Evolutionary conservation across 2,329 filamentous ascomycete species (phyloP).

Genomic region (Aspergillus caelatus): DNA sequence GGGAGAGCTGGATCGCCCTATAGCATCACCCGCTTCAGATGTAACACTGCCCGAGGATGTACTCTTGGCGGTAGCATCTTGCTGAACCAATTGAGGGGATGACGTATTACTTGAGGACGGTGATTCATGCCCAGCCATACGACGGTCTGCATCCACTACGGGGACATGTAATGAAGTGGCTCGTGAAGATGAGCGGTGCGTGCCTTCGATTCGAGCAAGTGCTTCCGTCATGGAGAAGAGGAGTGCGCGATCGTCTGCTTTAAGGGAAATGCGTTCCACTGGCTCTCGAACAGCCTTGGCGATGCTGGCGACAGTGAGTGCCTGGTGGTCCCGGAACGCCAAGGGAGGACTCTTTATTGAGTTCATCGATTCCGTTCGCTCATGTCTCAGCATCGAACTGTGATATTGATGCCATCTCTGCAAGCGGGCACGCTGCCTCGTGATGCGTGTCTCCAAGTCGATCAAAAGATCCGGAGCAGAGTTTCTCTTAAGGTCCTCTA

Average conservation of each 20-base stretch:
- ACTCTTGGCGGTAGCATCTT: background rate
- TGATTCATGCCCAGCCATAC: background rate
- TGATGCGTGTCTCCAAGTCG: slow-evolving; percentile 70
- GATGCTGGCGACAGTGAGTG: slow-evolving; percentile 42
- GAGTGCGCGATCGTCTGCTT: slow-evolving; percentile 34
- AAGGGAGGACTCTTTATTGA: slow-evolving; percentile 22
- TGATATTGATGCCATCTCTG: slow-evolving; percentile 74
- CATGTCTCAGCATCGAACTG: slow-evolving; percentile 33
- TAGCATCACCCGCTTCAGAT: background rate
- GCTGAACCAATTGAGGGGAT: background rate
- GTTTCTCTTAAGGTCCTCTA: slow-evolving; percentile 42
- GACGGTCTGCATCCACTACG: background rate
- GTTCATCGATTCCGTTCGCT: slow-evolving; percentile 7
- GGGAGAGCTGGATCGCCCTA: slow-evolving; percentile 1
- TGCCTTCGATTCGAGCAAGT: slow-evolving; percentile 33
- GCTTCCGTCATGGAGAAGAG: slow-evolving; percentile 39
- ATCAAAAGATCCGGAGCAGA: slow-evolving; percentile 54
- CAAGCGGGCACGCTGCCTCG: slow-evolving; percentile 68
- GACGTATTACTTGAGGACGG: background rate
- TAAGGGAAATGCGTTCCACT: slow-evolving; percentile 23
- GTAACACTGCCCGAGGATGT: background rate
- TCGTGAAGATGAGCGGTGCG: slow-evolving; percentile 15
- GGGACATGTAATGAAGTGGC: slow-evolving; percentile 3
- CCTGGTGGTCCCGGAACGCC: slow-evolving; percentile 41
- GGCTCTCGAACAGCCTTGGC: slow-evolving; percentile 37